A percentile compares a stretch with the other conserved stretches of the same genome.
phyloP scores from a whole-genome alignment of 2,329 filamentous ascomycete genomes.

The Colletotrichum abscissum region DNA sequence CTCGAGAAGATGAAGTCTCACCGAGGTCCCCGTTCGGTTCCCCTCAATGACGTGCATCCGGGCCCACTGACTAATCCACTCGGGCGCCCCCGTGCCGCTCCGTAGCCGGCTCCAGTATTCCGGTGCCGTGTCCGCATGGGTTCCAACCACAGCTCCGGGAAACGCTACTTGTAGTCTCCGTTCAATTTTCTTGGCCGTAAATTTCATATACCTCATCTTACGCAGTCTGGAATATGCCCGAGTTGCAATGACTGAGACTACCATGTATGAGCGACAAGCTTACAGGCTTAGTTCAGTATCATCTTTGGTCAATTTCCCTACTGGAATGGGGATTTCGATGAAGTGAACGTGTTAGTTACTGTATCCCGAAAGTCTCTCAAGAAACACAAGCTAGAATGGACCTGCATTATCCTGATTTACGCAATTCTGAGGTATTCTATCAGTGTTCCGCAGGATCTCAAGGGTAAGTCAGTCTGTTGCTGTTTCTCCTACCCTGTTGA shows the following conservation, averaged over 20 bases:
- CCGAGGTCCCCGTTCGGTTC: slow-evolving; percentile 16
- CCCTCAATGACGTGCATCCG: slow-evolving; percentile 31
- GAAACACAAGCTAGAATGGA: background rate
- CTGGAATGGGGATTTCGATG: background rate
- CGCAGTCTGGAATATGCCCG: too few species aligned
- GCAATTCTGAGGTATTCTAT: background rate
- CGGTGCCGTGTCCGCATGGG: slow-evolving; percentile 9
- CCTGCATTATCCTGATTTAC: background rate
- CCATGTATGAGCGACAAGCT: too few species aligned
- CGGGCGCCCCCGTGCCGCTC: slow-evolving; percentile 9
- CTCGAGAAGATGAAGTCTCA: background rate
- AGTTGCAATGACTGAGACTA: too few species aligned
- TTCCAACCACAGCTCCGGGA: background rate
- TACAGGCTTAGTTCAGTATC: background rate
- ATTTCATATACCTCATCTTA: too few species aligned
- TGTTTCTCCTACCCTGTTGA: background rate
- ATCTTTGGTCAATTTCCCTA: background rate
- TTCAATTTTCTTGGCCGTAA: background rate
- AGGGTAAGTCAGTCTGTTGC: background rate
- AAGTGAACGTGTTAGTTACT: background rate
- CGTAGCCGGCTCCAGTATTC: slow-evolving; percentile 15
- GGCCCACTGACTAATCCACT: slow-evolving; percentile 33
- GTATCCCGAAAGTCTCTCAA: background rate
- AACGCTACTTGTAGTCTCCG: background rate
- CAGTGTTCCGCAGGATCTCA: background rate